Evolutionary conservation across 2,329 filamentous ascomycete species (phyloP).

Genomic region (Trichophyton simii): DNA sequence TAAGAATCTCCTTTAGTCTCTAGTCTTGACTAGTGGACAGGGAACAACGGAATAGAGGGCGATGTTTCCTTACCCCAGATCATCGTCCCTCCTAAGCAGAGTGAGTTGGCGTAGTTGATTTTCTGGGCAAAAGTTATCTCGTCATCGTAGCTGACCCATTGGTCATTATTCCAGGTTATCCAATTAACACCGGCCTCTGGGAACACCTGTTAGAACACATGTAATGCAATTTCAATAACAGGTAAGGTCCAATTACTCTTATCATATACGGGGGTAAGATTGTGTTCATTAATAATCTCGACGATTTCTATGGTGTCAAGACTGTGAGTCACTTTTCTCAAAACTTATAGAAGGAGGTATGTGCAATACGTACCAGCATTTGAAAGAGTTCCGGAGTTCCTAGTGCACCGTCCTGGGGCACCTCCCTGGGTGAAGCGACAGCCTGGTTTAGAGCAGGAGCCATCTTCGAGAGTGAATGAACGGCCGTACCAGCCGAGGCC

Average conservation of each 20-base stretch:
- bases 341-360: not conserved
- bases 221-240: not conserved
- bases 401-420: conserved; percentile 20
- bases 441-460: conserved; percentile 15
- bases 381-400: not conserved
- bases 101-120: conserved; percentile 20
- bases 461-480: conserved; percentile 19
- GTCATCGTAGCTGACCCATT: conserved; percentile 26
- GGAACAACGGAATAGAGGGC: not conserved
- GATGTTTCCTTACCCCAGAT: not conserved
- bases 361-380: not conserved
- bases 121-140: conserved; percentile 24
- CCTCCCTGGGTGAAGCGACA: conserved; percentile 17
- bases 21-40: not conserved
- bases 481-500: conserved; percentile 39
- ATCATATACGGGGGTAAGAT: conserved; percentile 13
- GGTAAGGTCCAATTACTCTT: conserved; percentile 14
- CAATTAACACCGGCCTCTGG: conserved; percentile 14
- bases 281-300: not conserved
- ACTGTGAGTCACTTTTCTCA: conserved; percentile 17
- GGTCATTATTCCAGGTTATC: conserved; percentile 17
- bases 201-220: not conserved
- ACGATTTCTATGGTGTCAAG: conserved; percentile 26
- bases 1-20: not conserved
- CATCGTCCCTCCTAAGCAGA: conserved; percentile 21